Evolutionary conservation across 192 early-diverging fungal species (phyloP), one percentile per base, ranked within the genome.

Genomic region (Gorgonomyces haynaldii): DNA sequence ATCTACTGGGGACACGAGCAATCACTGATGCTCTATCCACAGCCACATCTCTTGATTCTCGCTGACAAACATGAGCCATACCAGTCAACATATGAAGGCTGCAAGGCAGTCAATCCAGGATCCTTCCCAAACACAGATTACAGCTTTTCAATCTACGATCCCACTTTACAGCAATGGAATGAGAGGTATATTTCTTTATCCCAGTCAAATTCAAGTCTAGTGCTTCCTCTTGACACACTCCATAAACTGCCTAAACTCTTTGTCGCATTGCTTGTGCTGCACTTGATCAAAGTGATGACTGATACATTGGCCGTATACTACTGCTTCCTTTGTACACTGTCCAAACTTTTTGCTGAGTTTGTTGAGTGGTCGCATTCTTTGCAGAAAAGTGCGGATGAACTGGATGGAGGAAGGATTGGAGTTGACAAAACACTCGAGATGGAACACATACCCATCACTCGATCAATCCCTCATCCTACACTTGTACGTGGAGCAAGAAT

Each of bases 61-160:
- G 89, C 89, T 1, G 91, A 96, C 58, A 70, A 73, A 45, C 86
- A 80, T 56, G 88, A 90, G 16, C 54, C 76, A n/a, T 96, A 89
- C 43, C 56, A 68, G 5, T 61, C 76, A 41, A 76, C 72, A 41
- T 89, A 89, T 55, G 80, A 86, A 44, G 79, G 70, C 1, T 84
- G 83, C 45, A 76, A 81, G 50, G 73, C 74, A 42, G 68, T 90
- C 23, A 92, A 96, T 55, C 89, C 89, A 1, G 83, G 83, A 5
- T 70, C 74, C 3, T 83, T 83, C 52, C 67, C 78, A 0, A 72
- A 65, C 29, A 62, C 65, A 24, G 76, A 73, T 49, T 78, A 52
- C 67, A 69, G 72, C 46, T 84, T 79, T 50, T 64, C 76, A 38
- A 74, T 86, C 38, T 92, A 92, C 59, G 78, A 83, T 50, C 85